phyloP scores from a whole-genome alignment of 2,329 filamentous ascomycete species.

The Clonostachys sp. region DNA sequence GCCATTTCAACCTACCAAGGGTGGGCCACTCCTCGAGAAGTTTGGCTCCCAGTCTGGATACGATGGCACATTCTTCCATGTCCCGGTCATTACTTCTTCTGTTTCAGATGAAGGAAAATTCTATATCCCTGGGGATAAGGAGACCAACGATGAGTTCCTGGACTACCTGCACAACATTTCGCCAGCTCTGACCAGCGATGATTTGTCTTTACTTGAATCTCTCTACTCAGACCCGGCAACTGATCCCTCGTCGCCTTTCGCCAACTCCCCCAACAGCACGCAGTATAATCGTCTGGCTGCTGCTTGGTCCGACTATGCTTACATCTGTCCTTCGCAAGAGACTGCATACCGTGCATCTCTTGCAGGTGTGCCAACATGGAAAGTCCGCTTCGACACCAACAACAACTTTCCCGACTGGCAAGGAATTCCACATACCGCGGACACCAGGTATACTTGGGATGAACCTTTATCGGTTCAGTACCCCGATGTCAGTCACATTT shows the following conservation, averaged over 20 bases:
- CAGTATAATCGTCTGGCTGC: slow-evolving; percentile 38
- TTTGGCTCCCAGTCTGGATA: slow-evolving; percentile 32
- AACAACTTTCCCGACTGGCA: slow-evolving; percentile 23
- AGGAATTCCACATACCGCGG: slow-evolving; percentile 29
- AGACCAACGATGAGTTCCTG: slow-evolving; percentile 28
- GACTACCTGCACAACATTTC: slow-evolving; percentile 27
- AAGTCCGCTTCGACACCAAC: slow-evolving; percentile 29
- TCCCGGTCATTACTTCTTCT: slow-evolving; percentile 28
- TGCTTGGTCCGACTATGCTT: slow-evolving; percentile 37
- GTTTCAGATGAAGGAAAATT: slow-evolving; percentile 28
- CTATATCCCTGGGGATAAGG: slow-evolving; percentile 20
- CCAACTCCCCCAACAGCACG: slow-evolving; percentile 28
- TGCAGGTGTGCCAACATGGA: slow-evolving; percentile 26
- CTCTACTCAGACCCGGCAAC: slow-evolving; percentile 28
- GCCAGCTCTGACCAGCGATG: slow-evolving; percentile 16
- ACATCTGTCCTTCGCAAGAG: slow-evolving; percentile 37
- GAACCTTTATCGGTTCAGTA: slow-evolving; percentile 21
- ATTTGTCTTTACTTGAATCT: slow-evolving; percentile 16
- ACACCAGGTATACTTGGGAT: slow-evolving; percentile 27
- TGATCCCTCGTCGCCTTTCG: slow-evolving; percentile 23
- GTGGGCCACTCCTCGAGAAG: slow-evolving; percentile 38
- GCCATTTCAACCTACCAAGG: slow-evolving; percentile 43
- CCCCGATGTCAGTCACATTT: slow-evolving; percentile 25
- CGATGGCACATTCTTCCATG: slow-evolving; percentile 27
- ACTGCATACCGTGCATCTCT: slow-evolving; percentile 29